Evolutionary conservation across 176 grass and related monocot genomes (phyloP).

Genomic region (Aegilops longissima): DNA sequence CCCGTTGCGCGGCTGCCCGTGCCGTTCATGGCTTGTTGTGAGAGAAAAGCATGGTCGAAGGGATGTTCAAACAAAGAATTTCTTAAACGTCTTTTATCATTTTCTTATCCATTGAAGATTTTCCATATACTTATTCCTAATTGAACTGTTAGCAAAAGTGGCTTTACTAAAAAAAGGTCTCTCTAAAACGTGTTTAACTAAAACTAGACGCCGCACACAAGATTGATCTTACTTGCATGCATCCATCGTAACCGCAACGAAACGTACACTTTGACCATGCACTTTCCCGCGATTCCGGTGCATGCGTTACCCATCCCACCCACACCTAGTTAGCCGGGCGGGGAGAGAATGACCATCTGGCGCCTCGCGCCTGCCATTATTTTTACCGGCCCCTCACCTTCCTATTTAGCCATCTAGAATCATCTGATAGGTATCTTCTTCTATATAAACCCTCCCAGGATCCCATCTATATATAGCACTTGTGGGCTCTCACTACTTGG

Average conservation of each 20-base stretch:
- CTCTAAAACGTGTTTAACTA: too few species aligned
- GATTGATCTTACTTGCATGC: not conserved
- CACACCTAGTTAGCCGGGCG: not conserved
- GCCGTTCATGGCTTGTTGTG: too few species aligned
- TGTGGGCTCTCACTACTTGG: not conserved
- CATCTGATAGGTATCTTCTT: too few species aligned
- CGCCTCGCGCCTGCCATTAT: not conserved
- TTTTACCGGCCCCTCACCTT: not conserved
- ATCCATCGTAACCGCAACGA: not conserved
- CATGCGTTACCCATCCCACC: not conserved
- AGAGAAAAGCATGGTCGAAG: too few species aligned
- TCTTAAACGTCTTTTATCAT: too few species aligned
- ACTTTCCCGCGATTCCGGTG: not conserved
- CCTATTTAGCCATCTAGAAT: not conserved
- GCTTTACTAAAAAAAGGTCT: too few species aligned
- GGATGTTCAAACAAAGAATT: too few species aligned
- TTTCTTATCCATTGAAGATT: too few species aligned
- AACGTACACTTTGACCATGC: not conserved
- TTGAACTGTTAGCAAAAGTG: too few species aligned
- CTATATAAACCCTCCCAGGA: too few species aligned
- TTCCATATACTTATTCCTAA: too few species aligned
- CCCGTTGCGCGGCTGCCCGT: too few species aligned
- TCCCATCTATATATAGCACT: not conserved
- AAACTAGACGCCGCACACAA: not conserved
- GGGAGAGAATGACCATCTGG: not conserved